Base-by-base conservation (phyloP, 139 green algal genomes). In the Chlorella sp. region DNA sequence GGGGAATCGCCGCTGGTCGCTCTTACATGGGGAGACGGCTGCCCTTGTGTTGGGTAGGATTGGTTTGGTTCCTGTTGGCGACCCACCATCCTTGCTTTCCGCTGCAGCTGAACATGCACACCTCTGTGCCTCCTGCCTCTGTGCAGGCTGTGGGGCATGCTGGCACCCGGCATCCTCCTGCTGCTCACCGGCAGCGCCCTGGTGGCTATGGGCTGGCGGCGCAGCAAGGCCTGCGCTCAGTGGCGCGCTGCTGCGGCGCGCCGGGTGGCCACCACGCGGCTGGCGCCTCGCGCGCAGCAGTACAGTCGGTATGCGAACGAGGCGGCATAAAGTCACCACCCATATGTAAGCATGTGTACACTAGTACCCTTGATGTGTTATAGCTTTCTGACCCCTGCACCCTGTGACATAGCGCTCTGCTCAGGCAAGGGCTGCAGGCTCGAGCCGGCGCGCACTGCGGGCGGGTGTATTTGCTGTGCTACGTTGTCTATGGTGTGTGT, bases 111-210 rank as follows among this genome's bases (percentile, higher is more conserved):
- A 70, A 70, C 28, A 4, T 7, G 62, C 62, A 69, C 62, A 34
- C 36, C 67, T 24, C 36, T 34, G 9, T 67, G n/a, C 3, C 48
- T 80, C 24, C 51, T 34, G 20, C 28, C 24, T 54, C 43, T 11
- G 1, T 73, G 70, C 73, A 86, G 74, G 30, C 36, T 77, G 60
- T 73, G 46, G 70, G 73, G 17, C 43, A 75, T 86, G 74, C 46
- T 86, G 74, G 70, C 34, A 1, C 82, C 82, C 0, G 82, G 82
- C 60, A 67, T 82, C 16, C 14, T 81, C n/a, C 70, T 51, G 7
- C n/a, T 82, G 9, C 5, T 82, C 44, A 26, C 67, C 19, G 82
- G 82, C 60, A 64, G 34, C 41, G 58, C 30, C 11, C n/a, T 86
- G 69, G 41, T 82, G 41, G 43, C 43, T 6, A 24, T 73, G 16